Percentiles rank a stretch among this genome's conserved stretches.
phyloP scores from a whole-genome alignment of 2,329 filamentous ascomycete species.

The Chalara sp. region DNA sequence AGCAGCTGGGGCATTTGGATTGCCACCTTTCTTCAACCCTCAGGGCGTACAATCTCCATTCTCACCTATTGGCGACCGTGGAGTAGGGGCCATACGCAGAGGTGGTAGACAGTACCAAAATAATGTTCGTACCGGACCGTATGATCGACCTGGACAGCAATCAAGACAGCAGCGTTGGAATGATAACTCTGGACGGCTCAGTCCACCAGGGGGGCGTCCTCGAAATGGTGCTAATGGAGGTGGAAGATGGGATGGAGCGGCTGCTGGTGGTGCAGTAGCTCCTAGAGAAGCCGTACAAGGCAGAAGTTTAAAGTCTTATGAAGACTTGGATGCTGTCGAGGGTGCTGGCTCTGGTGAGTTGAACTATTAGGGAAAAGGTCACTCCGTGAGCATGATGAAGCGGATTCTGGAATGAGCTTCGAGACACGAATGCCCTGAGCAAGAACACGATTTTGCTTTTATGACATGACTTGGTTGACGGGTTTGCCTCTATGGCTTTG shows the following conservation, averaged over 20 bases:
- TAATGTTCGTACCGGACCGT: slow-evolving; percentile 60
- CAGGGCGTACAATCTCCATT: slow-evolving; percentile 33
- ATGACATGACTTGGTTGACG: too few relatives aligned
- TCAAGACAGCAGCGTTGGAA: slow-evolving; percentile 44
- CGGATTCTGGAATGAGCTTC: too few relatives aligned
- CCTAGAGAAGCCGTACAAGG: slow-evolving; percentile 90
- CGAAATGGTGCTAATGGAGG: slow-evolving; percentile 44
- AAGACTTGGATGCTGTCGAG: slow-evolving; percentile 85
- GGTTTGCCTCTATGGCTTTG: too few relatives aligned
- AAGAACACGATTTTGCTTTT: too few relatives aligned
- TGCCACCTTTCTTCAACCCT: slow-evolving; percentile 47
- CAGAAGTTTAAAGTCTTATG: slow-evolving; percentile 90
- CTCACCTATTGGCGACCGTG: slow-evolving; percentile 44
- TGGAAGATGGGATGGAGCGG: slow-evolving; percentile 66
- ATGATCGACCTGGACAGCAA: slow-evolving; percentile 45
- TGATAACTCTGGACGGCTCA: slow-evolving; percentile 39
- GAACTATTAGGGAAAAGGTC: slow-evolving; percentile 59
- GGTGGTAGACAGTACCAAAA: slow-evolving; percentile 57
- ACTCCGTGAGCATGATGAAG: too few relatives aligned
- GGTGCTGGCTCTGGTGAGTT: slow-evolving; percentile 73
- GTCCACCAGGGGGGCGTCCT: slow-evolving; percentile 43
- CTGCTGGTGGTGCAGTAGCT: slow-evolving; percentile 70
- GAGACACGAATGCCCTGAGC: too few relatives aligned
- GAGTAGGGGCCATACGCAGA: slow-evolving; percentile 61
- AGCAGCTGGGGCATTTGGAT: slow-evolving; percentile 35